Percentiles rank a stretch among this genome's conserved stretches.
These are phyloP conservation scores for Sporisorium exsertum DNA, from an alignment of 1,284 basidiomycete genomes.

Conservation along the genomic window DNA sequence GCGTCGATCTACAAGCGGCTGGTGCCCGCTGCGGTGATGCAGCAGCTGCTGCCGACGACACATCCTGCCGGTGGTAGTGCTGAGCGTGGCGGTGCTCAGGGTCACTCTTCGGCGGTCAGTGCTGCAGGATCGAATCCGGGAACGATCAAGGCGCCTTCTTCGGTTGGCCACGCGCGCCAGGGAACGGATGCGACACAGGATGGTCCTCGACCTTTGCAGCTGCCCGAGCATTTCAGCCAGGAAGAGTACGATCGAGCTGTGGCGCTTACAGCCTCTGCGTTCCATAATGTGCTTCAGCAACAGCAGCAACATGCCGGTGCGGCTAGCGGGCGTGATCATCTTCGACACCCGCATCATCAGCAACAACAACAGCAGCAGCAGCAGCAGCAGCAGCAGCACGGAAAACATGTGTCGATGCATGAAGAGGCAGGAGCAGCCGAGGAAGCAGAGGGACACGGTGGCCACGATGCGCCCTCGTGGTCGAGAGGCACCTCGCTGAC, in stretches of 20 bases:
- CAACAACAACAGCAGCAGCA: constrained; percentile 14
- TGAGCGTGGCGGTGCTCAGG: constrained; percentile 7
- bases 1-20: constrained; percentile 81
- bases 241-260: constrained; percentile 63
- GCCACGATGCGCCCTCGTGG: constrained; percentile 90
- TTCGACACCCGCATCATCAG: constrained; percentile 20
- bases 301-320: constrained; percentile 29
- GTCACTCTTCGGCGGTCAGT: constrained; percentile 25
- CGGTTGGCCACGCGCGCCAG: constrained; percentile 16
- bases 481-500: constrained; percentile 57
- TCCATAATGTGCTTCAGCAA: constrained; percentile 56
- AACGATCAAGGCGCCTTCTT: constrained; percentile 24
- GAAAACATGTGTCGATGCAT: constrained; percentile 53
- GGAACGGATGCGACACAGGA: constrained; percentile 35
- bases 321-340: constrained; percentile 28
- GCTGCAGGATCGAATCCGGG: constrained; percentile 24
- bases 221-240: constrained; percentile 56
- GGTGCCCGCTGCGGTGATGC: constrained; percentile 64
- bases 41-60: constrained; percentile 60
- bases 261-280: constrained; percentile 58
- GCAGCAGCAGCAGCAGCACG: constrained; percentile 19
- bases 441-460: constrained; percentile 76
- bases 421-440: constrained; percentile 31
- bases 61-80: constrained; percentile 18
- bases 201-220: constrained; percentile 36